Conservation (phyloP, 139 green algal genomes). For the Nannochloris sp. region DNA sequence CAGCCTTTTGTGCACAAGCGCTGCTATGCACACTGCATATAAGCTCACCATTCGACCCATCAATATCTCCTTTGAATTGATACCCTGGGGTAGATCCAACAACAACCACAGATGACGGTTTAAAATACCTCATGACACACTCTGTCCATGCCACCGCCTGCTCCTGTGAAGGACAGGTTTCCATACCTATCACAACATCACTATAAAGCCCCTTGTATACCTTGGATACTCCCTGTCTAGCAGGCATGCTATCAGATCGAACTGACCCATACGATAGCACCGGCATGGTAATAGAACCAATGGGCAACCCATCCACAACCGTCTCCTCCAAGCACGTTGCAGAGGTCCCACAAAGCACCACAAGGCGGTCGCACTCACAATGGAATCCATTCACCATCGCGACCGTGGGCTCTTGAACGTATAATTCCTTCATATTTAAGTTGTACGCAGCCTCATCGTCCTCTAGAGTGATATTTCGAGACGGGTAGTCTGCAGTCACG, state of each 20-base stretch:
- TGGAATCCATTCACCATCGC: background rate
- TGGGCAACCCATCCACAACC: too few relatives aligned
- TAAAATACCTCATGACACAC: background rate
- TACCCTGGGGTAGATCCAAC: background rate
- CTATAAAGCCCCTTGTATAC: background rate
- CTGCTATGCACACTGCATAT: slow-evolving; percentile 5
- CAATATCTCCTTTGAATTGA: slow-evolving; percentile 9
- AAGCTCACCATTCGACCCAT: slow-evolving; percentile 1
- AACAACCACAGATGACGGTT: background rate
- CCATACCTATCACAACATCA: background rate
- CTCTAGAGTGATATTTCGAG: slow-evolving; percentile 15
- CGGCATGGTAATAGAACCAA: too few relatives aligned
- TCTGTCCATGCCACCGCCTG: background rate
- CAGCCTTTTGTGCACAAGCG: background rate
- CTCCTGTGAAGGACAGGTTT: background rate
- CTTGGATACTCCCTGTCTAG: background rate
- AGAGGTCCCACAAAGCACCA: too few relatives aligned
- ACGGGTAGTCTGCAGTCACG: slow-evolving; percentile 23
- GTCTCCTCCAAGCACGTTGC: too few relatives aligned
- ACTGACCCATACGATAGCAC: too few relatives aligned
- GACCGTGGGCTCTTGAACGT: slow-evolving; percentile 3
- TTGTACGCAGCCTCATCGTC: slow-evolving; percentile 14
- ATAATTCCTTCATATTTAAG: slow-evolving; percentile 10
- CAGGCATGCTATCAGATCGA: background rate
- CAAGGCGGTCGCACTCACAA: too few relatives aligned